Conservation (phyloP, 768 basidiomycete species). For the Sarcomyxa edulis region DNA sequence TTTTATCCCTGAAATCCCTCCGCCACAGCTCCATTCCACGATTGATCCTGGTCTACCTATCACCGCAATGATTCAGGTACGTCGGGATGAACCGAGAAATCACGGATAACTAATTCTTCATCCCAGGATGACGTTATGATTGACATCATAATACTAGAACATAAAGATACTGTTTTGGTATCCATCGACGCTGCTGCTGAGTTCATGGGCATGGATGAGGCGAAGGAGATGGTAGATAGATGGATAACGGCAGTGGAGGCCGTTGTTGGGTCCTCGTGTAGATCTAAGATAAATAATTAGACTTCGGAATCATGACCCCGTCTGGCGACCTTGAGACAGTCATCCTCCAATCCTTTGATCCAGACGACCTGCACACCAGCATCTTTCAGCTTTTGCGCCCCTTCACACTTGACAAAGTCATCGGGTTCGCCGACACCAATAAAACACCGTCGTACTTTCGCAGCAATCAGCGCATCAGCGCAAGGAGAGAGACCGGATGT, state of each 20-base stretch:
- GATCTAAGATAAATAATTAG: slow-evolving; percentile 1
- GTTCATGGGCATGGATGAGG: slow-evolving; percentile 18
- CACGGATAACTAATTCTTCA: slow-evolving; percentile 16
- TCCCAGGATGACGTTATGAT: slow-evolving; percentile 24
- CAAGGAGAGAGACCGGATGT: slow-evolving; percentile 86
- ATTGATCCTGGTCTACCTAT: too few relatives aligned
- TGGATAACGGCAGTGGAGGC: too few relatives aligned
- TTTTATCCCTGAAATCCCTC: slow-evolving; percentile 20
- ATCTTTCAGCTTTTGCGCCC: slow-evolving; percentile 63
- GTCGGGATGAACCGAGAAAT: slow-evolving; percentile 9
- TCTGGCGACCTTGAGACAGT: slow-evolving; percentile 79
- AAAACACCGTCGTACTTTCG: slow-evolving; percentile 68
- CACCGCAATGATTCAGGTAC: too few relatives aligned
- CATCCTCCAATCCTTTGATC: slow-evolving; percentile 66
- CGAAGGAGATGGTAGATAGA: slow-evolving; percentile 16
- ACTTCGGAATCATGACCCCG: slow-evolving; percentile 30
- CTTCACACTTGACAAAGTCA: slow-evolving; percentile 94
- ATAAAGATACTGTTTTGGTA: slow-evolving; percentile 22
- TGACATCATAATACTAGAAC: slow-evolving; percentile 19
- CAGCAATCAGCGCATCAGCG: slow-evolving; percentile 73
- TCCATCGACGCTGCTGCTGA: slow-evolving; percentile 23
- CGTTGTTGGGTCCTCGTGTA: slow-evolving; percentile 12
- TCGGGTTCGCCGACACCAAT: slow-evolving; percentile 89
- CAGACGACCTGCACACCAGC: slow-evolving; percentile 76
- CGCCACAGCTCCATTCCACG: too few relatives aligned